Evolutionary conservation across 441 rosid species (phyloP), one percentile per base, ranked within the genome.

Genomic region (Croton laevigatus): DNA sequence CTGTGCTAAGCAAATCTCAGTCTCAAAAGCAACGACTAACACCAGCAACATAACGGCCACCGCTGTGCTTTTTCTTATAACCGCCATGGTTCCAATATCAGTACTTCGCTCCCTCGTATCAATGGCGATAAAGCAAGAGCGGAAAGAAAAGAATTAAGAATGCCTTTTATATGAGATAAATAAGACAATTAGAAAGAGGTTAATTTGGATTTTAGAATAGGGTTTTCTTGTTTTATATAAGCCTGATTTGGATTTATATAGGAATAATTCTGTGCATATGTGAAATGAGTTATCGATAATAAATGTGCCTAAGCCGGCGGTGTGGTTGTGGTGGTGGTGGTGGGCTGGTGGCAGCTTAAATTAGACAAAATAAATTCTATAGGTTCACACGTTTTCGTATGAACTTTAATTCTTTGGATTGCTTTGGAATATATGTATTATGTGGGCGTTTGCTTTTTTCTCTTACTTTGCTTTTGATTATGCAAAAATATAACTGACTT

Each of bases 1-100:
- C 23, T 81, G 76, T 4, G 82, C 79, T 36, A 76, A 54, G 65
- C 83, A 77, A 9, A 40, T 74, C 66, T 76, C 81, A 48, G 45
- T 59, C 74, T 71, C 82, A 46, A 79, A 46, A 64, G 69, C 65
- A 54, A 68, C 11, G 59, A 71, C 12, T 38, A 73, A 6, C 14
- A 17, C 11, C 1, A 69, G 34, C 34, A 53, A 6, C 37, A 65
- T 23, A 2, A 59, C 59, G 32, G 32, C 32, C 71, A 76, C 44
- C 60, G 37, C 69, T 77, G 81, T 75, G 70, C 44, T 74, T 44
- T 65, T 80, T 46, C 66, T 75, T 64, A 51, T 6, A 67, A 59
- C 65, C 49, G 42, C 63, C 48, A 69, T 44, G 20, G 22, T 40
- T 6, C 10, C 6, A 9, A 4, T 13, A 4, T 27, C 8, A 36